Percentiles rank a stretch among this genome's conserved stretches.
These are phyloP conservation scores for Salvia sclarea DNA, from an alignment of 305 asterid species.

Conservation along the genomic window DNA sequence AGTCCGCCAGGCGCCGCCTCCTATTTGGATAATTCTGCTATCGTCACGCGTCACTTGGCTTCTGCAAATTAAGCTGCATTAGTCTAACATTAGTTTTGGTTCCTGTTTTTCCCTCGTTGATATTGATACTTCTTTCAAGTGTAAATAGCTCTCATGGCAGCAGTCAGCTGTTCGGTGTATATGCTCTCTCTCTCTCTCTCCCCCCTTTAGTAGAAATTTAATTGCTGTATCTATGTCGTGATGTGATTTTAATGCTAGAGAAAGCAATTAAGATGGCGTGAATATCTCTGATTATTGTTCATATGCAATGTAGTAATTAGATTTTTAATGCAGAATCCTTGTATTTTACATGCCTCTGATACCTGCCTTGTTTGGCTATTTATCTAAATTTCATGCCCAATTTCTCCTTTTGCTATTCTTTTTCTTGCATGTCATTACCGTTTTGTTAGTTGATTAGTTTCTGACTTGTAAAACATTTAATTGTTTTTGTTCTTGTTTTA, in stretches of 20 bases:
- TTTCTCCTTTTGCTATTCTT: conserved; percentile 11
- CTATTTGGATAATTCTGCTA: conserved; percentile 48
- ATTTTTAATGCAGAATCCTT: conserved; percentile 34
- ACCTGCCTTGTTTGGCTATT: conserved; percentile 2
- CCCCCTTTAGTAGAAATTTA: not conserved
- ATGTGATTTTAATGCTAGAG: conserved; percentile 21
- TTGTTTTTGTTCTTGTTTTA: not conserved
- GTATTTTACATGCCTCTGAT: not conserved
- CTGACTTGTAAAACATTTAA: not conserved
- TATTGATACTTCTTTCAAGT: conserved; percentile 24
- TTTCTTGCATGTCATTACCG: conserved; percentile 3
- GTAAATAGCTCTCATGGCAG: conserved; percentile 30
- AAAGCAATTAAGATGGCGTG: conserved; percentile 36
- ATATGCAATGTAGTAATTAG: conserved; percentile 25
- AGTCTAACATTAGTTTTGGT: not conserved
- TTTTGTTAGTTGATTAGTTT: conserved; percentile 27
- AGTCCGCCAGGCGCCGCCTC: conserved; percentile 80
- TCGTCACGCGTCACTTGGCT: conserved; percentile 1
- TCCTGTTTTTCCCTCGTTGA: conserved; percentile 5
- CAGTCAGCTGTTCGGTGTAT: conserved; percentile 5
- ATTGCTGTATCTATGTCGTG: conserved; percentile 26
- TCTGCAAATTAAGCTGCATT: conserved; percentile 29
- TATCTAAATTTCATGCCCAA: not conserved
- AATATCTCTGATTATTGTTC: conserved; percentile 3
- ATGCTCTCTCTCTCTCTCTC: not conserved